phyloP scores from a whole-genome alignment of 192 early-diverging fungal species.

The Cetraspora pellucida region DNA sequence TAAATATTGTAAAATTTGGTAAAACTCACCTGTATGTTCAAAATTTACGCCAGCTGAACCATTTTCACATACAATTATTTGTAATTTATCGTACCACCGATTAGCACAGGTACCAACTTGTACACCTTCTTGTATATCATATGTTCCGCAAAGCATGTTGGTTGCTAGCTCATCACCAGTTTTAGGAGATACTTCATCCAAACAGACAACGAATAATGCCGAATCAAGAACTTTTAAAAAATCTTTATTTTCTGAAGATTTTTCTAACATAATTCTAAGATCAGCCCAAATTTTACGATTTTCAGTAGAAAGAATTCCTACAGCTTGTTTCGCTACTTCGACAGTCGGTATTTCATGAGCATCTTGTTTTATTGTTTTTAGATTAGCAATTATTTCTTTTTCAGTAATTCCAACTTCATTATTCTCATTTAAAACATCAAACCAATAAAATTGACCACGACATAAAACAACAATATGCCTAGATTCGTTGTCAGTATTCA shows the following conservation, averaged over 20 bases:
- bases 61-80: constrained; percentile 73
- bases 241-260: constrained; percentile 47
- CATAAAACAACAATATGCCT: constrained; percentile 70
- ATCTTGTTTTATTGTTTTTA: constrained; percentile 61
- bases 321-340: constrained; percentile 57
- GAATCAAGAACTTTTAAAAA: constrained; percentile 66
- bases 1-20: neutral
- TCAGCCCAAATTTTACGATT: constrained; percentile 79
- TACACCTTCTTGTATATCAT: constrained; percentile 47
- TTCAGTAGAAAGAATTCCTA: constrained; percentile 73
- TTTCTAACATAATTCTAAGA: constrained; percentile 58
- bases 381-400: constrained; percentile 69
- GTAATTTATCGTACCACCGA: constrained; percentile 85
- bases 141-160: constrained; percentile 56
- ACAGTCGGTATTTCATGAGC: constrained; percentile 52
- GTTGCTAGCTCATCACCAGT: constrained; percentile 43
- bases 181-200: constrained; percentile 68
- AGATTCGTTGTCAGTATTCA: constrained; percentile 36
- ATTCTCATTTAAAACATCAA: constrained; percentile 68
- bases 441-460: constrained; percentile 76
- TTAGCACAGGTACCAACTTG: constrained; percentile 64
- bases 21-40: constrained; percentile 70
- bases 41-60: constrained; percentile 89
- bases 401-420: constrained; percentile 56
- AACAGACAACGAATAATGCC: constrained; percentile 72